phyloP scores from a whole-genome alignment of 129 eudicot species.

The Flaveria ramosissima region DNA sequence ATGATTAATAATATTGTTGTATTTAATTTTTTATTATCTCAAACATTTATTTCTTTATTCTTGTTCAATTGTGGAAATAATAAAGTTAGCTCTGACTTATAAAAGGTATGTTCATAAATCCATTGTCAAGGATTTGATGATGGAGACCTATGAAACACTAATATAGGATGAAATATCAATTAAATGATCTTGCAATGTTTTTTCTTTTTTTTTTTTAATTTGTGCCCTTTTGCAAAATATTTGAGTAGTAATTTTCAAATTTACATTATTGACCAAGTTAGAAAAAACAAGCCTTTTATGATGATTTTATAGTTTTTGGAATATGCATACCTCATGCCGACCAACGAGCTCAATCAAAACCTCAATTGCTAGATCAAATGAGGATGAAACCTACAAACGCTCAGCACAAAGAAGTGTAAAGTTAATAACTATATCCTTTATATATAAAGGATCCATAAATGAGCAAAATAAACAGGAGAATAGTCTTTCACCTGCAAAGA shows the following conservation, averaged over 20 bases:
- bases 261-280: slow-evolving; percentile 10
- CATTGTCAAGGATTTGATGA: neutral
- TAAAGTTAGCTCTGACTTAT: neutral
- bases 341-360: slow-evolving; percentile 87
- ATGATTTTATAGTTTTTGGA: slow-evolving; percentile 13
- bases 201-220: neutral
- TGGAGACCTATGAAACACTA: neutral
- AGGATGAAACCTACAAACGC: slow-evolving; percentile 61
- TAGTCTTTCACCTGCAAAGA: slow-evolving; percentile 66
- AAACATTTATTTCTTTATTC: neutral
- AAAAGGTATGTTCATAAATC: neutral
- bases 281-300: neutral
- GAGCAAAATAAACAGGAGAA: slow-evolving; percentile 7
- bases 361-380: slow-evolving; percentile 86
- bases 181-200: neutral
- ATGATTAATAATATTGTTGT: neutral
- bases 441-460: slow-evolving; percentile 12
- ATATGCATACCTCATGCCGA: slow-evolving; percentile 76
- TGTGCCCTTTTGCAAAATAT: neutral
- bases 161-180: neutral
- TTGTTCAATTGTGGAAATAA: neutral
- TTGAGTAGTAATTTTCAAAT: neutral
- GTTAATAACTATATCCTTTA: slow-evolving; percentile 19
- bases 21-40: slow-evolving; percentile 5
- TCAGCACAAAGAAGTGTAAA: slow-evolving; percentile 24